These are phyloP conservation scores for Olyra latifolia DNA, from an alignment of 176 grass and related monocot genomes.

Conservation along the genomic window DNA sequence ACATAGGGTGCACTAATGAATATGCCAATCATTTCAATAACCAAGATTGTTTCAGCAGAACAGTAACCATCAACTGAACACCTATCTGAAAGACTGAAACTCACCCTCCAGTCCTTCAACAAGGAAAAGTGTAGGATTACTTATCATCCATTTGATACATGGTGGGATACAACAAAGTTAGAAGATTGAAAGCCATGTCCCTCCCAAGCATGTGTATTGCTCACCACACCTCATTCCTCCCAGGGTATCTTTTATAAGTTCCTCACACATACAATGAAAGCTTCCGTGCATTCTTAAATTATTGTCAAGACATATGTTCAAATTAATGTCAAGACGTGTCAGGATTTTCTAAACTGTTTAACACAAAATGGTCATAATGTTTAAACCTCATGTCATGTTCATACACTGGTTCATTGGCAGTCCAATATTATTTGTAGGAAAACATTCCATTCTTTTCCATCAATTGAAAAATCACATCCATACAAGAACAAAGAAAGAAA, in stretches of 20 bases:
- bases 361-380: not conserved
- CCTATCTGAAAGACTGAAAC: not conserved
- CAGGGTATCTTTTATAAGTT: slow-evolving; percentile 1
- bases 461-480: not conserved
- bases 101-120: not conserved
- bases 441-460: not conserved
- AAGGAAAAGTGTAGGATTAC: not conserved
- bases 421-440: slow-evolving; percentile 7
- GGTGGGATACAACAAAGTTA: not conserved
- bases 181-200: not conserved
- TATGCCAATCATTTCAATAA: not conserved
- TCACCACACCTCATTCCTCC: not conserved
- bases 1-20: not conserved
- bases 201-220: not conserved
- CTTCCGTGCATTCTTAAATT: not conserved
- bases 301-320: not conserved
- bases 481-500: slow-evolving; percentile 15
- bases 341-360: not conserved
- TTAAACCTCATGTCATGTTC: not conserved
- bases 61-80: slow-evolving; percentile 15
- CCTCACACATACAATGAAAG: not conserved
- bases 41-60: not conserved
- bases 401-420: not conserved
- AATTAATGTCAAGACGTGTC: not conserved
- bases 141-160: not conserved